A percentile compares a stretch with the other conserved stretches of the same genome.
Evolutionary conservation across 768 basidiomycete species (phyloP).

Genomic region (Inosperma sp.): DNA sequence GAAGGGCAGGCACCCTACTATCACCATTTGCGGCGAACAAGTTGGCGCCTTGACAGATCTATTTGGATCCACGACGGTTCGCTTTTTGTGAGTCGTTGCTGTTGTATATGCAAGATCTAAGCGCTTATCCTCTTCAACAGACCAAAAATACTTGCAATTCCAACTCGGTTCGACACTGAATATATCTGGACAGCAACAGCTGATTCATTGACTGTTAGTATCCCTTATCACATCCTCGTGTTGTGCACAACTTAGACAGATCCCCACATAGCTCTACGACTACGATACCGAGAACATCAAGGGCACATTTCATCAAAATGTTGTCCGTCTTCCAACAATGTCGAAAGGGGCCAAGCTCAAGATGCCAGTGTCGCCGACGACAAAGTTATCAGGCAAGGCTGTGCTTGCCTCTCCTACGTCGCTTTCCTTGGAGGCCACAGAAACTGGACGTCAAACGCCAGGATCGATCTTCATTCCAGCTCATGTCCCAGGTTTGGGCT

Average conservation of each 20-base stretch:
- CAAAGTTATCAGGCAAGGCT: too few species aligned
- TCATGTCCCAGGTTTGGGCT: slow-evolving; percentile 49
- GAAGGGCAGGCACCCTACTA: slow-evolving; percentile 50
- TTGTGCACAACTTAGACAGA: slow-evolving; percentile 5
- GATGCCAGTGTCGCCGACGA: slow-evolving; percentile 11
- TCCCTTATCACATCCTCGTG: background rate
- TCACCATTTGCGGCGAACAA: slow-evolving; percentile 47
- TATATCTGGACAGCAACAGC: slow-evolving; percentile 57
- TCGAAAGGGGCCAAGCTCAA: slow-evolving; percentile 25
- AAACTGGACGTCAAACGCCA: slow-evolving; percentile 6
- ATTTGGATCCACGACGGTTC: slow-evolving; percentile 52
- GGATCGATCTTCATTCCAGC: slow-evolving; percentile 43
- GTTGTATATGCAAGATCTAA: background rate
- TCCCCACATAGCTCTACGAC: slow-evolving; percentile 42
- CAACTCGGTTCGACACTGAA: slow-evolving; percentile 59
- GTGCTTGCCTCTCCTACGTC: slow-evolving; percentile 19
- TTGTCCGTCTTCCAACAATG: slow-evolving; percentile 38
- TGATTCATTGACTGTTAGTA: slow-evolving; percentile 47
- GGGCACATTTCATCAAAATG: slow-evolving; percentile 49
- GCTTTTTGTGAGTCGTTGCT: slow-evolving; percentile 43
- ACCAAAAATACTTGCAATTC: slow-evolving; percentile 55
- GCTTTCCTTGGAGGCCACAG: slow-evolving; percentile 15
- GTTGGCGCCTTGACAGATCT: slow-evolving; percentile 50
- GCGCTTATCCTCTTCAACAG: slow-evolving; percentile 26
- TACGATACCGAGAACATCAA: slow-evolving; percentile 45